phyloP scores from a whole-genome alignment of 352 stramenopile genomes.

The Pilasporangium apinafurcum region DNA sequence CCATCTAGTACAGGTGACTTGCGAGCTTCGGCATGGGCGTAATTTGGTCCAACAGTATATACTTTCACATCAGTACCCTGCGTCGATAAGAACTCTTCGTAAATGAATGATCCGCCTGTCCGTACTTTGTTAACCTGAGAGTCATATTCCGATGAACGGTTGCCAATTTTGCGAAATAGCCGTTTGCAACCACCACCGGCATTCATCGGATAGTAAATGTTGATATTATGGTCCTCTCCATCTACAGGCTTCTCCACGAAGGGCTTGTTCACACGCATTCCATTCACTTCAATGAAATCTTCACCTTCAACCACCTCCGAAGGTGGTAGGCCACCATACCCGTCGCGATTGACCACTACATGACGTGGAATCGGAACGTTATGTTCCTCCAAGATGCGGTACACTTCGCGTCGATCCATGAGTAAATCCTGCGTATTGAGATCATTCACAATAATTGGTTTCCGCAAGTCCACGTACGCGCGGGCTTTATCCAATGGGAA shows the following conservation, averaged over 20 bases:
- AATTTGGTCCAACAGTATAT: conserved; percentile 97
- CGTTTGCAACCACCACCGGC: conserved; percentile 98
- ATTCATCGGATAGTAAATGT: conserved; percentile 99
- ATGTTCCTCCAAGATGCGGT: conserved; percentile 88
- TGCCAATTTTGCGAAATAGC: conserved; percentile 97
- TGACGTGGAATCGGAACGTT: conserved; percentile 94
- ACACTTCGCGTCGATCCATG: conserved; percentile 94
- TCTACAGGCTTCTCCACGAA: conserved; percentile 99
- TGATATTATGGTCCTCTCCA: conserved; percentile 99
- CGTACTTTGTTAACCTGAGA: conserved; percentile 95
- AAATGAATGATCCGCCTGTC: conserved; percentile 90
- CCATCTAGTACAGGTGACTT: conserved; percentile 99
- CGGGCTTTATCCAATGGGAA: conserved; percentile 98
- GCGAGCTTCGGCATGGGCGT: conserved; percentile 98
- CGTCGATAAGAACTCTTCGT: conserved; percentile 98
- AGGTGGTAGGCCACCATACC: conserved; percentile 51
- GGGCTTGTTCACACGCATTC: conserved; percentile 96
- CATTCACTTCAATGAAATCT: conserved; percentile 86
- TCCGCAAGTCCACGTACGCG: conserved; percentile 92
- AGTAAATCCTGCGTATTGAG: conserved; percentile 93
- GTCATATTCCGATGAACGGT: conserved; percentile 93
- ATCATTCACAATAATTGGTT: conserved; percentile 97
- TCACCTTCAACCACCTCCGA: conserved; percentile 56
- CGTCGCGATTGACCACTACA: conserved; percentile 93
- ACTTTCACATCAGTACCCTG: conserved; percentile 99